A percentile compares a stretch with the other conserved stretches of the same genome.
These are phyloP conservation scores for Psilocybe mexicana DNA, from an alignment of 1,284 basidiomycete genomes.

Conservation along the genomic window DNA sequence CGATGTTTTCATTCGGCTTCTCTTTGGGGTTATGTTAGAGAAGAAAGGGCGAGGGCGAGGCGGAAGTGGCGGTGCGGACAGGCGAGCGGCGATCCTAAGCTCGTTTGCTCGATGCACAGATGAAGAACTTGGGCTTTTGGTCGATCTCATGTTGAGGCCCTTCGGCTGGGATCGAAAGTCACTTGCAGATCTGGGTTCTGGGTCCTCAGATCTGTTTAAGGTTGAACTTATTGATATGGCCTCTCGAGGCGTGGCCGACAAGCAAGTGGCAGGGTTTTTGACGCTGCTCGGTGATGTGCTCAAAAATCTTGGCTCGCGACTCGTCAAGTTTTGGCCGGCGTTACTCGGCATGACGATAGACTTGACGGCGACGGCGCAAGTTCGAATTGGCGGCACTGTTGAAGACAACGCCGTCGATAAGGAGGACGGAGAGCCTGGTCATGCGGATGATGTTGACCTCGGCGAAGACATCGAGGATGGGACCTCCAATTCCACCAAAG, in stretches of 20 bases:
- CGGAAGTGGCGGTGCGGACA: constrained; percentile 64
- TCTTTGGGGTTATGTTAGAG: constrained; percentile 92
- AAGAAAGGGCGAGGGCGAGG: constrained; percentile 72
- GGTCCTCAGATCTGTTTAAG: constrained; percentile 3
- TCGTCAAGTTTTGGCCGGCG: constrained; percentile 71
- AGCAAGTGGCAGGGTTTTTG: constrained; percentile 84
- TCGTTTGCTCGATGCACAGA: constrained; percentile 72
- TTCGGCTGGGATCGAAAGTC: constrained; percentile 45
- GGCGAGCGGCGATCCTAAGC: constrained; percentile 77
- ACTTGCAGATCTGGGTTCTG: constrained; percentile 7
- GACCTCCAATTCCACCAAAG: constrained; percentile 42
- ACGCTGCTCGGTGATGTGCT: constrained; percentile 84
- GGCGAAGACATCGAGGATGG: constrained; percentile 37
- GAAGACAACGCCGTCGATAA: constrained; percentile 12
- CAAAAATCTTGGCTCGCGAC: constrained; percentile 74
- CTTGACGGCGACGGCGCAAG: constrained; percentile 67
- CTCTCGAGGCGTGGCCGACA: constrained; percentile 44
- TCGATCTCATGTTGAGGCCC: constrained; percentile 91
- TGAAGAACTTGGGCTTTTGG: constrained; percentile 76
- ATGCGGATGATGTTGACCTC: constrained; percentile 25
- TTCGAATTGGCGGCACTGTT: constrained; percentile 36
- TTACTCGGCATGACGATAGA: constrained; percentile 70
- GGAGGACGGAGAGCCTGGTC: constrained; percentile 18
- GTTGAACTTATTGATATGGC: constrained; percentile 35
- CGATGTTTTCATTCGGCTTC: constrained; percentile 74